Evolutionary conservation across 495 filamentous ascomycete species (phyloP), one percentile per base, ranked within the genome.

Genomic region (Aspergillus heteromorphus): DNA sequence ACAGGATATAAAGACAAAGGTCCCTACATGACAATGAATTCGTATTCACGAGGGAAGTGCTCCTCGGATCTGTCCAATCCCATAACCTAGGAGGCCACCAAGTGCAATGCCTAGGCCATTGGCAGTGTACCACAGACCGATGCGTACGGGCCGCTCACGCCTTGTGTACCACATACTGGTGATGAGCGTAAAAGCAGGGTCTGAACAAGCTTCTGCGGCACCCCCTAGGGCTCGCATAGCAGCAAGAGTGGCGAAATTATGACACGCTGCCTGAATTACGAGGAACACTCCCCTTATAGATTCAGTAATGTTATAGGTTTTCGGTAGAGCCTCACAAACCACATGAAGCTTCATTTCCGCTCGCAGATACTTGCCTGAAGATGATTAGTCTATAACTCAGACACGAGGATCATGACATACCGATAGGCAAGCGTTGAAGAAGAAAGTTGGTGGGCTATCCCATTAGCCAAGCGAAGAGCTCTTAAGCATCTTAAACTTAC

Each of bases 331-430:
- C 5, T 8, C 13, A 59, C 69, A 7, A 55, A 74, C 73, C 82
- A 86, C 67, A 80, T 67, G 55, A 85, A 79, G 47, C n/a, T n/a
- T n/a, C n/a, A 85, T 84, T 49, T 83, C 84, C 9, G 64, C 65
- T 3, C 81, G 79, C 2, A 82, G 69, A 60, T 85, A 86, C 65
- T 80, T 80, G 20, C 74, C 77, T 65, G 31, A 0, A 69, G 4
- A 61, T 34, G 19, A 8, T 18, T 16, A 6, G 21, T 19, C 25
- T 4, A 6, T 5, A 23, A 8, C 11, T 20, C 11, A 13, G 5
- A 6, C 0, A 16, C n/a, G 10, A 21, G 27, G n/a, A 11, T 16
- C 3, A 48, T 21, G 42, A 5, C 34, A 21, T 74, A 73, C 76
- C 75, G 16, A 80, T 75, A 2, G 82, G 83, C 30, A 85, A 65